Base-by-base conservation (phyloP, 148 eudicot genomes). In the Selenicereus undatus region DNA sequence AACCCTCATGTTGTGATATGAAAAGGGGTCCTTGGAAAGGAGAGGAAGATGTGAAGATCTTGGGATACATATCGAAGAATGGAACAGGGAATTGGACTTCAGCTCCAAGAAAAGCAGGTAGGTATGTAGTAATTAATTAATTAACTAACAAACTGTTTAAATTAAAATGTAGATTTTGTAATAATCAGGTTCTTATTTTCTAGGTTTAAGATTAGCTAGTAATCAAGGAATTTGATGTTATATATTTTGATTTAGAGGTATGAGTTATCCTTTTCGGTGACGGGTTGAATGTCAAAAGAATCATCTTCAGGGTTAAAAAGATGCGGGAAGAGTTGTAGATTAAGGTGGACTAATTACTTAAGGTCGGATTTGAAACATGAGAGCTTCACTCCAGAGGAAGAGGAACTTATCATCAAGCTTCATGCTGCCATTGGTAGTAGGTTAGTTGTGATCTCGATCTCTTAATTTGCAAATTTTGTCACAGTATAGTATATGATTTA, bases 361-460 rank as follows among this genome's bases (percentile, higher is more conserved):
- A 87, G 77, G 81, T 60, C 84, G 48, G 90, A 85, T 81, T 43
- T 80, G 26, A 83, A 74, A 75, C 81, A 85, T 45, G 91, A 90
- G 68, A 87, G 85, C 83, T 94, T 94, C 85, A 90, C 91, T 68
- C 84, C 87, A 32, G 89, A 92, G 18, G 98, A 92, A 76, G 98
- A 94, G 87, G 97, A 94, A 56, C 73, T 89, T 83, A 89, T 94
- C 35, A 88, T 94, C 71, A 90, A 88, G 86, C 91, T 94, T 77
- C 98, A 94, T 87, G 89, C 94, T 42, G 87, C 95, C 69, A 87
- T 94, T 76, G 98, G 98, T 29, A 92, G 95, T 91, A 92, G 98
- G 98, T 92, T 11, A 24, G 45, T 83, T 72, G 3, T 32, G 62
- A 64, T 22, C 20, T 32, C 32, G 32, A 32, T 8, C 27, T 27